Evolutionary conservation across 1,139 yeast species (phyloP).

Genomic region (Sugiyamaella japonica): DNA sequence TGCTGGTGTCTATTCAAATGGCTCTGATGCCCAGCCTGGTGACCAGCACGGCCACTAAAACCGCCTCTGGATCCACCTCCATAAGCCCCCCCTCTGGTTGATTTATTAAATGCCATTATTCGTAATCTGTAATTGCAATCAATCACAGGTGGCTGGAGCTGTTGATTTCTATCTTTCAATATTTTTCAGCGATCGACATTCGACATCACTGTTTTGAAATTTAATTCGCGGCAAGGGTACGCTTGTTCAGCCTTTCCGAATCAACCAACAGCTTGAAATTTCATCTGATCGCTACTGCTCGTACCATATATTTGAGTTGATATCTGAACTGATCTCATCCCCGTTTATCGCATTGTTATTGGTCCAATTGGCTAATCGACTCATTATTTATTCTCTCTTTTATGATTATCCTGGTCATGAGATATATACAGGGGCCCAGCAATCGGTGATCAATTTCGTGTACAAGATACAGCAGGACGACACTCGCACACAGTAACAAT

Average conservation of each 20-base stretch:
- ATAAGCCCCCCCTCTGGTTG: background rate
- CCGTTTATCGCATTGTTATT: too few species aligned
- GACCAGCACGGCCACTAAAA: conserved; percentile 8
- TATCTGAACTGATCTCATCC: background rate
- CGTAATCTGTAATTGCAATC: background rate
- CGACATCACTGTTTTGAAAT: background rate
- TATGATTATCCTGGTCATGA: background rate
- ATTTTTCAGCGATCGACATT: conserved; percentile 10
- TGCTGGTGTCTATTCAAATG: conserved; percentile 19
- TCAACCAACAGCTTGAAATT: conserved; percentile 1
- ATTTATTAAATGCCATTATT: conserved; percentile 11
- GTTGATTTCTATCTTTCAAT: background rate
- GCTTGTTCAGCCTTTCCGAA: background rate
- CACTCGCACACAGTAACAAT: background rate
- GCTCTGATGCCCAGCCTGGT: background rate
- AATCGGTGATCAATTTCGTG: background rate
- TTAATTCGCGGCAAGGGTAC: conserved; percentile 6
- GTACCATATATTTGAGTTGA: background rate
- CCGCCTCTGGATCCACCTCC: conserved; percentile 3
- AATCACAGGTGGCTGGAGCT: background rate
- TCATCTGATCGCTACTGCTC: background rate
- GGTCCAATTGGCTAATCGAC: background rate
- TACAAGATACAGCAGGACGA: background rate
- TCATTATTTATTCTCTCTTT: background rate
- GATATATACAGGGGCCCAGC: background rate